A percentile compares a stretch with the other conserved stretches of the same genome.
These are phyloP conservation scores for Alternaria longipes DNA, from an alignment of 2,329 filamentous ascomycete species.

Conservation along the genomic window DNA sequence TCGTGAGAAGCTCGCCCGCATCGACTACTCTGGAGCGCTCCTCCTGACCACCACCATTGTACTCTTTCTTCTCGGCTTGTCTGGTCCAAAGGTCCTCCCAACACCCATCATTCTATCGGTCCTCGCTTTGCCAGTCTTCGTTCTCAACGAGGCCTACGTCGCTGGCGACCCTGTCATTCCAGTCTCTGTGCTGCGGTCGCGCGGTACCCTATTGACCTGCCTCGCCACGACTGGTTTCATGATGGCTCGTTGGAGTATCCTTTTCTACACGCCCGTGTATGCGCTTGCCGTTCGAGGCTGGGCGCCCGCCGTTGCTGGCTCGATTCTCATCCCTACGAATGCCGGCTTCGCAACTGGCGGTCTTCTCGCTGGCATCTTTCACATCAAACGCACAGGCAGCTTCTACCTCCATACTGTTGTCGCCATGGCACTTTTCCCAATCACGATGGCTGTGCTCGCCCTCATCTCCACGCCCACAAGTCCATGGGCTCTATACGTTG, in stretches of 20 bases:
- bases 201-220: constrained; percentile 76
- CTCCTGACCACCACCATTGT: constrained; percentile 66
- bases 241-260: constrained; percentile 79
- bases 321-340: constrained; percentile 83
- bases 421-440: constrained; percentile 68
- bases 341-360: constrained; percentile 79
- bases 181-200: constrained; percentile 72
- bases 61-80: constrained; percentile 75
- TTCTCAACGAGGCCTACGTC: constrained; percentile 70
- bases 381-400: constrained; percentile 75
- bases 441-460: constrained; percentile 67
- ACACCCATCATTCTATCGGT: constrained; percentile 68
- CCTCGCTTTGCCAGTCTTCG: constrained; percentile 61
- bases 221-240: constrained; percentile 79
- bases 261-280: constrained; percentile 84
- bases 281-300: constrained; percentile 78
- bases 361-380: constrained; percentile 75
- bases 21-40: constrained; percentile 79
- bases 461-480: constrained; percentile 63
- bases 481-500: constrained; percentile 64
- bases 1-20: constrained; percentile 65
- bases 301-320: constrained; percentile 73
- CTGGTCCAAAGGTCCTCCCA: constrained; percentile 68
- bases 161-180: constrained; percentile 79
- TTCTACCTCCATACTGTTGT: constrained; percentile 74